Conservation (phyloP, 148 eudicot species). For the Persicaria tinctoria region DNA sequence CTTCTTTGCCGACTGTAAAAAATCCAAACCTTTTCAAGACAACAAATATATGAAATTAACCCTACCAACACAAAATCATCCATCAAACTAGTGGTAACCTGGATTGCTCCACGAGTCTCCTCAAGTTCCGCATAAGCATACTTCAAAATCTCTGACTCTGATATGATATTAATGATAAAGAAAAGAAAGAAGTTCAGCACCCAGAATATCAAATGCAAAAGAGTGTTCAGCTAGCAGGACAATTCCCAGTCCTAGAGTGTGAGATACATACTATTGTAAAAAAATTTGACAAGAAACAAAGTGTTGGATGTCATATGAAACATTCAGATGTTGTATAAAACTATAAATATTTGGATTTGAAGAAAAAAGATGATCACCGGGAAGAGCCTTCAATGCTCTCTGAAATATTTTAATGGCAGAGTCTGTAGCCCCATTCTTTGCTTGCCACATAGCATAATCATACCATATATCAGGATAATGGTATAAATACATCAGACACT, state of each 20-base stretch:
- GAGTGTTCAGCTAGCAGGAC: slow-evolving; percentile 5
- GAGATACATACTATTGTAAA: background rate
- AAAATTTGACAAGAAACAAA: background rate
- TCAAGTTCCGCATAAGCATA: slow-evolving; percentile 97
- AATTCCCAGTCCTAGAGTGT: background rate
- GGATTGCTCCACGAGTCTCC: slow-evolving; percentile 93
- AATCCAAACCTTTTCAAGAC: background rate
- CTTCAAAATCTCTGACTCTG: slow-evolving; percentile 81
- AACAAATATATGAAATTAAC: background rate
- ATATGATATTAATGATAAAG: slow-evolving; percentile 5
- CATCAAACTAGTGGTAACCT: slow-evolving; percentile 31
- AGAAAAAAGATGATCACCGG: slow-evolving; percentile 44
- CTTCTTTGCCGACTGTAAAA: slow-evolving; percentile 77
- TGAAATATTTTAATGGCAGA: slow-evolving; percentile 81
- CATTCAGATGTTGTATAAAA: background rate
- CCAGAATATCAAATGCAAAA: background rate
- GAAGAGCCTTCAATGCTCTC: slow-evolving; percentile 95
- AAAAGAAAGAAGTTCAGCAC: background rate
- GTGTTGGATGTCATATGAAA: background rate
- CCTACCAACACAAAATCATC: background rate
- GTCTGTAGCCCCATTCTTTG: slow-evolving; percentile 80
- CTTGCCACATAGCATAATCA: slow-evolving; percentile 97
- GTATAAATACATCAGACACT: slow-evolving; percentile 99
- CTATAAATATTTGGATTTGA: background rate
- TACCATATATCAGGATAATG: slow-evolving; percentile 99